Evolutionary conservation across 139 green algal genomes (phyloP).

Genomic region (Volvox africanus): DNA sequence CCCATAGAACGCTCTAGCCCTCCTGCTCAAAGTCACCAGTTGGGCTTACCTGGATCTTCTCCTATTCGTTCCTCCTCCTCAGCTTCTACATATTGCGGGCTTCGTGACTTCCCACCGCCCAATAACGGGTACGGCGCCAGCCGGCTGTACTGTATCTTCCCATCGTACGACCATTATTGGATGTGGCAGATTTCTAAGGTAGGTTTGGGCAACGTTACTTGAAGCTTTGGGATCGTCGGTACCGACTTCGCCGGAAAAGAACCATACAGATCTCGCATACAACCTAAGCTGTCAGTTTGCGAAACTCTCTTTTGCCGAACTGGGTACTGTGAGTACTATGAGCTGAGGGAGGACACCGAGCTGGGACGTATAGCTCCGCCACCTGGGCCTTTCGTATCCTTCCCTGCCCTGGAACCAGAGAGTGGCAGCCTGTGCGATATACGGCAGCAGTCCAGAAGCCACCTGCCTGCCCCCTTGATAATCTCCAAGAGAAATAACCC

Average conservation of each 20-base stretch:
- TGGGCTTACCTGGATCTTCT: not conserved
- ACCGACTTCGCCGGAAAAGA: not conserved
- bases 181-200: conserved; percentile 19
- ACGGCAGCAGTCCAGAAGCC: too few species aligned
- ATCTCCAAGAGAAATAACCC: too few species aligned
- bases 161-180: not conserved
- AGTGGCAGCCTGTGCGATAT: too few species aligned
- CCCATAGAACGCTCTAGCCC: not conserved
- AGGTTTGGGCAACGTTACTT: not conserved
- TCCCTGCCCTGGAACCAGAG: too few species aligned
- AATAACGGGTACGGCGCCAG: not conserved
- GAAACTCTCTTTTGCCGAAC: too few species aligned
- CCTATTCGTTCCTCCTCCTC: too few species aligned
- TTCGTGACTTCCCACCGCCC: conserved; percentile 10
- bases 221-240: not conserved
- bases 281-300: too few species aligned
- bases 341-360: too few species aligned
- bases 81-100: not conserved
- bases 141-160: conserved; percentile 17
- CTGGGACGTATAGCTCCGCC: too few species aligned
- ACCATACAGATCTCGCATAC: not conserved
- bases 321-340: too few species aligned
- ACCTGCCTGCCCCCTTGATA: too few species aligned
- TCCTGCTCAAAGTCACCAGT: not conserved
- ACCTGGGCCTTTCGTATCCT: too few species aligned